Conservation (phyloP, 2,329 filamentous ascomycete species). For the Pestalotiopsis sp. region DNA sequence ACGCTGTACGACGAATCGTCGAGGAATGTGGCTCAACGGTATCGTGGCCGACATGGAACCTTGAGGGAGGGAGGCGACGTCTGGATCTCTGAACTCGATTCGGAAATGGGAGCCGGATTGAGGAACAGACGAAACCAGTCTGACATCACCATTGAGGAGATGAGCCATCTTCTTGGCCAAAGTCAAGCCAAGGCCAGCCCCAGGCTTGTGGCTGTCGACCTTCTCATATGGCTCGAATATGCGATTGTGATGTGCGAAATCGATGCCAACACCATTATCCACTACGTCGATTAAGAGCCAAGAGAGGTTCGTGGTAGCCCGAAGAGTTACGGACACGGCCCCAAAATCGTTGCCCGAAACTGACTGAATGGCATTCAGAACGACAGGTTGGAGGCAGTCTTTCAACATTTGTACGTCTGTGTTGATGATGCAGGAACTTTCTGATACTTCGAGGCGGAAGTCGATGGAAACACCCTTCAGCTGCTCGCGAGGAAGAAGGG, state of each 20-base stretch:
- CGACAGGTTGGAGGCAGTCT: conserved; percentile 5
- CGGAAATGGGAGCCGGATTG: conserved; percentile 12
- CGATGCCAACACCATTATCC: conserved; percentile 13
- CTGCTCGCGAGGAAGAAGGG: not conserved
- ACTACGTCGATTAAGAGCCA: conserved; percentile 9
- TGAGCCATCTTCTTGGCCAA: conserved; percentile 11
- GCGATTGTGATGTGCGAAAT: not conserved
- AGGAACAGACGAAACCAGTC: conserved; percentile 9
- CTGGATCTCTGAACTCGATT: conserved; percentile 3
- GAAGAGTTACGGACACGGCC: not conserved
- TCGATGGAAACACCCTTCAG: conserved; percentile 6
- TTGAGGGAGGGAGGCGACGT: not conserved
- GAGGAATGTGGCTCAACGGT: not conserved
- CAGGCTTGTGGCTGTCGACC: conserved; percentile 11
- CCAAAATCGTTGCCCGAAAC: not conserved
- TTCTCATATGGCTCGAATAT: conserved; percentile 17
- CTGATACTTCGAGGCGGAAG: conserved; percentile 5
- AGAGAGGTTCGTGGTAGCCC: not conserved
- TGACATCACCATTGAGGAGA: conserved; percentile 6
- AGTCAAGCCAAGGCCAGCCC: conserved; percentile 13
- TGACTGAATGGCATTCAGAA: conserved; percentile 12
- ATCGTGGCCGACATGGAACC: not conserved
- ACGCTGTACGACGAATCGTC: not conserved
- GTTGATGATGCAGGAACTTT: not conserved
- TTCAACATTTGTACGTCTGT: conserved; percentile 11